Evolutionary conservation across 768 basidiomycete genomes (phyloP), one percentile per base, ranked within the genome.

Genomic region (Podaxis sp.): DNA sequence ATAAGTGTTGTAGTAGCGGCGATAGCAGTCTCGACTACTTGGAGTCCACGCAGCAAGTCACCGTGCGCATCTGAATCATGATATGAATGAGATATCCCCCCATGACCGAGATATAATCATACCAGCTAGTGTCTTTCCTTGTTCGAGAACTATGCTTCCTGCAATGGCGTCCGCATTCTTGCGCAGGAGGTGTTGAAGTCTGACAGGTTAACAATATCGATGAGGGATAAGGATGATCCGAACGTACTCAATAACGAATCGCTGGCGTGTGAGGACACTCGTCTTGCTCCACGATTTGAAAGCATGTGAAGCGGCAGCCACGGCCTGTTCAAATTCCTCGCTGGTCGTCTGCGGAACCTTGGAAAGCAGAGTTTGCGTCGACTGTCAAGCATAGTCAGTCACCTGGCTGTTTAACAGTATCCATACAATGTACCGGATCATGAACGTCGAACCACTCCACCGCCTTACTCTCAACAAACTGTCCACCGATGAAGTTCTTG

Each of bases 111-210:
- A 61, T 26, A 36, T 51, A n/a, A 30, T 64, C 76, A 11, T 67
- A 91, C 91, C 91, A 66, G 91, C 86, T 48, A 92, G 76, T 0
- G 96, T 99, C 79, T 98, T 98, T 17, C 96, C 96, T 75, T 99
- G 96, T 73, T 98, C 96, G 24, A 98, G 77, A 19, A 96, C 94
- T 60, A 98, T 98, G 68, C 89, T 94, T 49, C 80, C 82, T 0
- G 95, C 96, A 59, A 99, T 83, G 54, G 88, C 89, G 68, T 94
- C 93, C 7, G 89, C 83, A 73, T 98, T 87, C 72, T 92, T 80
- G 51, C 95, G 89, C 62, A 99, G 86, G 33, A 93, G 82, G 63
- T 87, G 83, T 71, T 98, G 96, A 33, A 99, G 83, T 67, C 96
- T 98, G 59, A 33, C 30, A 30, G 11, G 58, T 61, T 33, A 57